Base-by-base conservation (phyloP, 495 filamentous ascomycete genomes). In the Trichoderma reesei region DNA sequence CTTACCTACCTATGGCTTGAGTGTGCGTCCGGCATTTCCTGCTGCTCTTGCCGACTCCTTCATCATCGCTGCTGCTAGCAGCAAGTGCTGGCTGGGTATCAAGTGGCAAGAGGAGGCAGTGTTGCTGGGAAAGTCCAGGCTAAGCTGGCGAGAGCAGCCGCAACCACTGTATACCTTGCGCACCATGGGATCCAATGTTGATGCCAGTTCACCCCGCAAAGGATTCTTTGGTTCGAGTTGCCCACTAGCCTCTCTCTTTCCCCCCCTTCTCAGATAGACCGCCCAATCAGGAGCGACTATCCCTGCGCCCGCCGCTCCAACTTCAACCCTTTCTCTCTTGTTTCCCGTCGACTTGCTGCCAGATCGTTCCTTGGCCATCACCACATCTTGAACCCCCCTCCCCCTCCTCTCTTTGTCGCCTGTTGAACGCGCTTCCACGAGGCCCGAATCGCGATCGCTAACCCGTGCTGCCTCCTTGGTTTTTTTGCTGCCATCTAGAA, bases 401-500 rank as follows among this genome's bases (percentile, higher is more conserved):
- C 38, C 33, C 16, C 6, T 20, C n/a, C n/a, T 37, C 11, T 14
- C 59, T 11, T 31, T 3, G 14, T 18, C 59, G 31, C 59, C 3
- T 18, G 38, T 20, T 41, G 34, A 39, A 14, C 60, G 61, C 61
- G 41, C 26, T 33, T 10, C 41, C 34, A 34, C n/a, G 8, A 11
- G n/a, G 26, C 6, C 33, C 5, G n/a, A 16, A 5, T 10, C 33
- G 4, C 37, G 34, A 20, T 61, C 31, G 33, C 59, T 61, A 38
- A 38, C 59, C 56, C n/a, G n/a, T 60, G 13, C 51, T 59, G 7
- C 59, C 44, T 54, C 60, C 63, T 41, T 44, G 62, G 59, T 6
- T 26, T 59, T 61, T 59, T 34, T 59, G 37, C 39, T 39, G 42
- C 42, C 11, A 64, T 66, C 3, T 65, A 71, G 46, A 71, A 65